Percentiles rank a stretch among this genome's conserved stretches.
Conservation (phyloP, 169 alveolate species). For the Amoebophrya sp. region DNA sequence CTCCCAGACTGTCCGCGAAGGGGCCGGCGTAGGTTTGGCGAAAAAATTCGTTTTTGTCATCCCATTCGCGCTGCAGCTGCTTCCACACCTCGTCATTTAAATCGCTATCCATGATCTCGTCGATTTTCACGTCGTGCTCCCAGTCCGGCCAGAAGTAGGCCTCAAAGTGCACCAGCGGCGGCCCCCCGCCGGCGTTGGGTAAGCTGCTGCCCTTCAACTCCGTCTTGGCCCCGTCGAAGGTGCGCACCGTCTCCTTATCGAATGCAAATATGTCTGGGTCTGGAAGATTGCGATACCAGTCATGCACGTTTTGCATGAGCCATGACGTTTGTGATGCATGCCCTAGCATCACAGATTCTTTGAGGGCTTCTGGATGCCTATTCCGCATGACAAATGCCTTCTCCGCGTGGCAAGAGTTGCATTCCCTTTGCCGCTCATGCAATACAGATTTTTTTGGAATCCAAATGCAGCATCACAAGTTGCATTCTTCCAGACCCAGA, state of each 20-base stretch:
- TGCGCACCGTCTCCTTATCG: conserved; percentile 34
- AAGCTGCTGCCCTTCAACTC: conserved; percentile 34
- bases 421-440: no score
- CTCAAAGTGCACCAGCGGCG: conserved; percentile 38
- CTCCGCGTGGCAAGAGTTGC: no score
- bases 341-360: no score
- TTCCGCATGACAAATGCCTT: no score
- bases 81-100: conserved; percentile 35
- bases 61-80: conserved; percentile 33
- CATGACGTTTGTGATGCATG: no score
- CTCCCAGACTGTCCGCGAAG: conserved; percentile 40
- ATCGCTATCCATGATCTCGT: conserved; percentile 34
- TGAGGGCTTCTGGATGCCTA: no score
- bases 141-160: conserved; percentile 45
- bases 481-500: no score
- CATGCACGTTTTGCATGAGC: no score
- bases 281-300: no score
- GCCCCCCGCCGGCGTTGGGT: conserved; percentile 31
- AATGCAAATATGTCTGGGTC: no score
- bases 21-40: conserved; percentile 39
- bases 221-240: conserved; percentile 40
- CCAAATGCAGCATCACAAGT: no score
- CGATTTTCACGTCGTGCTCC: conserved; percentile 35
- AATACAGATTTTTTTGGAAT: no score
- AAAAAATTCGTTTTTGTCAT: not conserved